Percentiles rank a stretch among this genome's conserved stretches.
These are phyloP conservation scores for Blepharisma japonicum DNA, from an alignment of 73 alveolate genomes.

Conservation along the genomic window DNA sequence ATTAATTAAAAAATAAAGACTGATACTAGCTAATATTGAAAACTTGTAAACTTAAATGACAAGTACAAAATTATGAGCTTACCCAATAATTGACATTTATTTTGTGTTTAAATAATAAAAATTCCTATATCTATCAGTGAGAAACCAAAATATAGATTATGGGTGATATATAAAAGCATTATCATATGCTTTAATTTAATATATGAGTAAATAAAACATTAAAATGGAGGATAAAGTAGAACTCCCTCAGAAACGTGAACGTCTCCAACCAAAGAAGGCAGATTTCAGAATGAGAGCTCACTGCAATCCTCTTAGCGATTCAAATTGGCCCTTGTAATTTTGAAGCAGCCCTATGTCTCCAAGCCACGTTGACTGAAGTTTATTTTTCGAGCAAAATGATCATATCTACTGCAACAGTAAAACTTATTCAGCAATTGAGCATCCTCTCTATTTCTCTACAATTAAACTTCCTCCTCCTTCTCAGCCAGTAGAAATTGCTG, in stretches of 20 bases:
- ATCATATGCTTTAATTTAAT: no score
- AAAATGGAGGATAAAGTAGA: no score
- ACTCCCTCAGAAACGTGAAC: not conserved
- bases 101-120: no score
- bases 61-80: no score
- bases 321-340: conserved; percentile 73
- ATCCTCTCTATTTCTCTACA: conserved; percentile 38
- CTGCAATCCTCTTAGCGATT: conserved; percentile 87
- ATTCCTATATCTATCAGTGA: no score
- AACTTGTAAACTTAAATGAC: no score
- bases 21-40: no score
- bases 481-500: conserved; percentile 57
- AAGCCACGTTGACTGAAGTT: conserved; percentile 86
- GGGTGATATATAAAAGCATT: no score
- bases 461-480: conserved; percentile 33
- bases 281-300: conserved; percentile 98
- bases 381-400: conserved; percentile 83
- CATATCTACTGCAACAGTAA: conserved; percentile 48
- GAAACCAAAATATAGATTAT: no score
- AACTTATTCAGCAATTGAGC: conserved; percentile 39
- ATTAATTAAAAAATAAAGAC: no score
- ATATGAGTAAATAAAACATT: no score
- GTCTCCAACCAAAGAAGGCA: conserved; percentile 86
- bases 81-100: no score
- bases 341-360: conserved; percentile 78